A percentile compares a stretch with the other conserved stretches of the same genome.
Evolutionary conservation across 768 basidiomycete species (phyloP).

Genomic region (Lentinula guzmanii): DNA sequence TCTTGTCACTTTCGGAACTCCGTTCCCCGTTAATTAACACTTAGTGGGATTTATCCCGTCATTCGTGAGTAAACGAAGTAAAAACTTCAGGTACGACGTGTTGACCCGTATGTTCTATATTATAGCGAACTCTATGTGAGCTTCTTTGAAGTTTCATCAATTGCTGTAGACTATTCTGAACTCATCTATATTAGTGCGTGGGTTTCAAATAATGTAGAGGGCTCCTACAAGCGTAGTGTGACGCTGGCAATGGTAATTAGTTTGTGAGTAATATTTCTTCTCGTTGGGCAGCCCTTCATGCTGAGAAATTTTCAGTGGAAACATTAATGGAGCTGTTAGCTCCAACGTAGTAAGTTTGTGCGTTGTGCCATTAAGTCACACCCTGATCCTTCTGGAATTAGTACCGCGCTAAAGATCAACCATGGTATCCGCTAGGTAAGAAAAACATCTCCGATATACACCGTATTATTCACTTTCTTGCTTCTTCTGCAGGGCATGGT

Average conservation of each 20-base stretch:
- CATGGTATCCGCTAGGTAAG: conserved; percentile 56
- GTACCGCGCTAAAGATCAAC: conserved; percentile 61
- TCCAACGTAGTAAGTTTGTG: conserved; percentile 59
- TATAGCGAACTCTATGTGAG: conserved; percentile 56
- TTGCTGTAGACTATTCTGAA: background rate
- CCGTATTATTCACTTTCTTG: background rate
- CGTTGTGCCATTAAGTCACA: background rate
- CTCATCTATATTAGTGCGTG: conserved; percentile 30
- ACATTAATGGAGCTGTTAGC: conserved; percentile 71
- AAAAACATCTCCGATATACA: conserved; percentile 2
- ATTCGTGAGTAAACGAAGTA: conserved; percentile 43
- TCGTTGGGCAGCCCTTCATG: background rate
- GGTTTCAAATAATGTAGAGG: conserved; percentile 70
- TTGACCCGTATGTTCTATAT: background rate
- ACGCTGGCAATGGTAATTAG: conserved; percentile 65
- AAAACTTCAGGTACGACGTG: background rate
- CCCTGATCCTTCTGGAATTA: conserved; percentile 15
- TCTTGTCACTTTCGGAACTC: background rate
- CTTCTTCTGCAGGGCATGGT: conserved; percentile 20
- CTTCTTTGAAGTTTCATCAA: background rate
- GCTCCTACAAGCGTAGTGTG: conserved; percentile 71
- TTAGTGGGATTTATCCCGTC: conserved; percentile 68
- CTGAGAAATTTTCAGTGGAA: conserved; percentile 37
- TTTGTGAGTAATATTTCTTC: conserved; percentile 33
- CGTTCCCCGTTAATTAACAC: conserved; percentile 1